Percentiles rank a stretch among this genome's conserved stretches.
These are phyloP conservation scores for Coprinopsis strossmayeri DNA, from an alignment of 768 basidiomycete genomes.

Conservation along the genomic window DNA sequence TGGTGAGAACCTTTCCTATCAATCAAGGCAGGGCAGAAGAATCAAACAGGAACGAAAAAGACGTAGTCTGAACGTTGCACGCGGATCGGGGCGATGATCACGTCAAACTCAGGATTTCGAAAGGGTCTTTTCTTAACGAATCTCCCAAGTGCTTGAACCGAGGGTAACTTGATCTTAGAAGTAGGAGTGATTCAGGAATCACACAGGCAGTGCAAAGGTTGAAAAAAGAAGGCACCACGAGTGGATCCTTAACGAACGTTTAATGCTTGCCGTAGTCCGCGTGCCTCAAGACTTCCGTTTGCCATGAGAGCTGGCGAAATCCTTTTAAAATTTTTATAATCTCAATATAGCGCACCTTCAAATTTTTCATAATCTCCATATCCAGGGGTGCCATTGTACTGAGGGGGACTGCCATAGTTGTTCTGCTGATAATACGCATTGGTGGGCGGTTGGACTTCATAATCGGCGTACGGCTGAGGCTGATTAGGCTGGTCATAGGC, in stretches of 20 bases:
- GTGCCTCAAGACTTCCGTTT: slow-evolving; percentile 43
- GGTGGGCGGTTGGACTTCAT: slow-evolving; percentile 50
- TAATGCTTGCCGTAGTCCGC: no score
- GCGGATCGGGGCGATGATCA: slow-evolving; percentile 24
- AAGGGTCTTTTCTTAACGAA: background rate
- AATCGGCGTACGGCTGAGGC: slow-evolving; percentile 57
- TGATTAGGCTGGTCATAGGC: slow-evolving; percentile 64
- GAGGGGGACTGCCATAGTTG: slow-evolving; percentile 44
- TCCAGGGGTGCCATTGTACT: slow-evolving; percentile 47
- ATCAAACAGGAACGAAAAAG: slow-evolving; percentile 34
- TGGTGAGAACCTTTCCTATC: slow-evolving; percentile 40
- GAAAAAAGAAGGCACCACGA: slow-evolving; percentile 7
- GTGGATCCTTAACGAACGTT: slow-evolving; percentile 28
- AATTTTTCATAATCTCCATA: slow-evolving; percentile 57
- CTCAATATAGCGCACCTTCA: slow-evolving; percentile 87
- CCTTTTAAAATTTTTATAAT: slow-evolving; percentile 42
- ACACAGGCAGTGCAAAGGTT: background rate
- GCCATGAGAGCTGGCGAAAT: slow-evolving; percentile 28
- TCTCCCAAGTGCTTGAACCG: slow-evolving; percentile 8
- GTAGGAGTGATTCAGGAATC: background rate
- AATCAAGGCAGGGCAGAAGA: slow-evolving; percentile 30
- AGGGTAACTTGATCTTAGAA: slow-evolving; percentile 19
- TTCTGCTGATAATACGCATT: slow-evolving; percentile 66
- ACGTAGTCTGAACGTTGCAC: slow-evolving; percentile 39
- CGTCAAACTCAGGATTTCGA: slow-evolving; percentile 6